Conservation (phyloP, 768 basidiomycete species). For the Suillus spraguei region DNA sequence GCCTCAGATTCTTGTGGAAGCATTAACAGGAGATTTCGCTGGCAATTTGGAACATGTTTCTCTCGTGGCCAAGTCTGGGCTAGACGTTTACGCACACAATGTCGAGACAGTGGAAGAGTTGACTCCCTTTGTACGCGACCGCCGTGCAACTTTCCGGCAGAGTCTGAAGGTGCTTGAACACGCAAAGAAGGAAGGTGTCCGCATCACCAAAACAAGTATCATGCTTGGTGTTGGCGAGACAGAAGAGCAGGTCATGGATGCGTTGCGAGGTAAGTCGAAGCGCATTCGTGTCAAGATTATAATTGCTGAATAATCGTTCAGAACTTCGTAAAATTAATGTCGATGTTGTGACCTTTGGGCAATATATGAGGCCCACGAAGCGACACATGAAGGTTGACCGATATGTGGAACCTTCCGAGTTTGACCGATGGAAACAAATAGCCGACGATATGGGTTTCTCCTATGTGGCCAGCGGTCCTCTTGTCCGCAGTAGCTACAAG, state of each 20-base stretch:
- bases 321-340: slow-evolving; percentile 88
- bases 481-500: slow-evolving; percentile 98
- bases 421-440: slow-evolving; percentile 85
- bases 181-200: slow-evolving; percentile 82
- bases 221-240: slow-evolving; percentile 98
- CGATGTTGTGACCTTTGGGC: slow-evolving; percentile 98
- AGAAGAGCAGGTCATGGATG: slow-evolving; percentile 77
- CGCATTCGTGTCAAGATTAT: background rate
- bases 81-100: slow-evolving; percentile 99
- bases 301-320: slow-evolving; percentile 31
- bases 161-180: slow-evolving; percentile 80
- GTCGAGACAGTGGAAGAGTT: slow-evolving; percentile 94
- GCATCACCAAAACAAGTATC: slow-evolving; percentile 95
- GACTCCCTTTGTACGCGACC: slow-evolving; percentile 94
- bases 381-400: slow-evolving; percentile 99
- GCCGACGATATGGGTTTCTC: slow-evolving; percentile 96
- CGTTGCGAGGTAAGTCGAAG: slow-evolving; percentile 69
- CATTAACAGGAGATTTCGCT: slow-evolving; percentile 92
- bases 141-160: slow-evolving; percentile 88
- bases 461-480: slow-evolving; percentile 95
- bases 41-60: slow-evolving; percentile 77
- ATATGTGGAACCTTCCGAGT: slow-evolving; percentile 93
- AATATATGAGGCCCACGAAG: slow-evolving; percentile 99
- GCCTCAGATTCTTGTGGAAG: slow-evolving; percentile 94
- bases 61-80: slow-evolving; percentile 85